A percentile compares a stretch with the other conserved stretches of the same genome.
Evolutionary conservation across 805 yeast species (phyloP).

Genomic region (Myxozyma neotropica): DNA sequence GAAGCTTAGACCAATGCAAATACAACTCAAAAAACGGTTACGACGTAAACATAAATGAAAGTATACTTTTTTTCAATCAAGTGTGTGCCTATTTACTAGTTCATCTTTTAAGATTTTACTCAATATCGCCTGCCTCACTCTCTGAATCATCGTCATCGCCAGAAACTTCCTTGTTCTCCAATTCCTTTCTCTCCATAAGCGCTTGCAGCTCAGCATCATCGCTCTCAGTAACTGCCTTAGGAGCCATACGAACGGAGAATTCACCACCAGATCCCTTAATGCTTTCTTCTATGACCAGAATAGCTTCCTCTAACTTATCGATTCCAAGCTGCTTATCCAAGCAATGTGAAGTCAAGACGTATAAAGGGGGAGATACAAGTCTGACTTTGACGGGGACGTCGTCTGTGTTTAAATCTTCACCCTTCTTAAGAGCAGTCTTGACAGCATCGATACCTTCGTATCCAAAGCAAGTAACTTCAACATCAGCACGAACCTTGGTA

Average conservation of each 20-base stretch:
- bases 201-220: slow-evolving; percentile 98
- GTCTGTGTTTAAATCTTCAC: slow-evolving; percentile 81
- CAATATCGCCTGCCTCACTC: slow-evolving; percentile 38
- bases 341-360: slow-evolving; percentile 89
- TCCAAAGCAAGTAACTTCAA: slow-evolving; percentile 94
- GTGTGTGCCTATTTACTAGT: neutral
- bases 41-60: neutral
- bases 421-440: slow-evolving; percentile 81
- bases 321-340: slow-evolving; percentile 90
- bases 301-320: slow-evolving; percentile 74
- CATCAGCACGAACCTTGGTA: slow-evolving; percentile 96
- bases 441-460: slow-evolving; percentile 98
- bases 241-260: slow-evolving; percentile 94
- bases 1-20: too few species aligned
- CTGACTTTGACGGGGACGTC: slow-evolving; percentile 88
- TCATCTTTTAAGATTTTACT: slow-evolving; percentile 14
- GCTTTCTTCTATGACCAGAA: slow-evolving; percentile 68
- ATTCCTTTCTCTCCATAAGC: slow-evolving; percentile 87
- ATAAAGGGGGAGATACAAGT: slow-evolving; percentile 95
- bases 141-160: slow-evolving; percentile 60
- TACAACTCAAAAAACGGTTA: neutral
- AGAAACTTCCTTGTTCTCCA: slow-evolving; percentile 81
- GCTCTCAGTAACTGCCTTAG: slow-evolving; percentile 97
- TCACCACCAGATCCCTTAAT: slow-evolving; percentile 79
- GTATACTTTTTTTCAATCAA: neutral